A percentile compares a stretch with the other conserved stretches of the same genome.
Conservation (phyloP, 371 early-diverging fungal species). For the Rhizopus delemar region DNA sequence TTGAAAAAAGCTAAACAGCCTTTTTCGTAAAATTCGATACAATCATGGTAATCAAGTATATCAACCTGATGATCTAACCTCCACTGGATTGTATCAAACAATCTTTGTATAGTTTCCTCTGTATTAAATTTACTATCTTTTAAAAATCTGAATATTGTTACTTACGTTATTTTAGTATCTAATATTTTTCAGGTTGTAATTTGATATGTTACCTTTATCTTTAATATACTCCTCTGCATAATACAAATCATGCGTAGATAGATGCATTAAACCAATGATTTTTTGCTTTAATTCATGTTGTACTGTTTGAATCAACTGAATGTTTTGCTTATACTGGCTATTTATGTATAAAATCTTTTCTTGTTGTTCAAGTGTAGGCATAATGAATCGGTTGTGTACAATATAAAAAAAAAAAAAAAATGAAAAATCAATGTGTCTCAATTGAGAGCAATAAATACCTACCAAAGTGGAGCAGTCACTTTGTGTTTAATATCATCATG, state of each 20-base stretch:
- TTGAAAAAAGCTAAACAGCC: slow-evolving; percentile 34
- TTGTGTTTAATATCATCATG: background rate
- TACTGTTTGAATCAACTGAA: slow-evolving; percentile 16
- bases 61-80: slow-evolving; percentile 27
- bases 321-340: slow-evolving; percentile 27
- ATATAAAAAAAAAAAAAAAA: slow-evolving; percentile 6
- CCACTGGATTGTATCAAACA: slow-evolving; percentile 41
- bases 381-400: background rate
- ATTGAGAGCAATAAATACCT: background rate
- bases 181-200: background rate
- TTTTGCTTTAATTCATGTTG: slow-evolving; percentile 11
- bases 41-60: slow-evolving; percentile 22
- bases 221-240: slow-evolving; percentile 26
- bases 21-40: slow-evolving; percentile 26
- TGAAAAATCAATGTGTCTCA: background rate
- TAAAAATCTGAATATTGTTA: no score
- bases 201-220: slow-evolving; percentile 6
- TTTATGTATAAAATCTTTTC: slow-evolving; percentile 24
- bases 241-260: slow-evolving; percentile 14
- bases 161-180: no score
- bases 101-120: slow-evolving; percentile 11
- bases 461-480: no score
- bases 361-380: slow-evolving; percentile 18
- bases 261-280: slow-evolving; percentile 8
- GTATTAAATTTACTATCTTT: slow-evolving; percentile 14